These are phyloP conservation scores for Teunomyces funiuensis DNA, from an alignment of 805 yeast species.

Conservation along the genomic window DNA sequence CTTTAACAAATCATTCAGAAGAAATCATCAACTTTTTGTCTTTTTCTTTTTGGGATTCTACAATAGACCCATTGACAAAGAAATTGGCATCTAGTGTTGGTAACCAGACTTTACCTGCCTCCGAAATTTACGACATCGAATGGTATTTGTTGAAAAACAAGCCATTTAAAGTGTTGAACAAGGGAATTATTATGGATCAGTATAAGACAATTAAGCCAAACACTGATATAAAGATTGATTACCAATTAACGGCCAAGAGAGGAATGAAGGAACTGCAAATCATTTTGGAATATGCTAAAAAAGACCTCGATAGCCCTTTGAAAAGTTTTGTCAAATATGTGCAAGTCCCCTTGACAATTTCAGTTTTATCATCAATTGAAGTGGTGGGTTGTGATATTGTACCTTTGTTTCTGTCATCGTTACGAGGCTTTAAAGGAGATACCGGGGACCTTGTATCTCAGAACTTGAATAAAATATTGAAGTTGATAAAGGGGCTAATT, in stretches of 20 bases:
- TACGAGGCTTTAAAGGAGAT: conserved; percentile 16
- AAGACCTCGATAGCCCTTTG: conserved; percentile 13
- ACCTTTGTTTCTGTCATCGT: conserved; percentile 44
- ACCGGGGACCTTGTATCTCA: conserved; percentile 4
- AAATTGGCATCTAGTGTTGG: conserved; percentile 38
- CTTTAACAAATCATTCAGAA: conserved; percentile 56
- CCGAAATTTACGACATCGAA: conserved; percentile 75
- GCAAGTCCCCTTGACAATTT: conserved; percentile 64
- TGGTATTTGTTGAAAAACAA: conserved; percentile 58
- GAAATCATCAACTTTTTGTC: conserved; percentile 57
- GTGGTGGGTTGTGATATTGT: conserved; percentile 73
- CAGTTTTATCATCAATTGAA: conserved; percentile 73
- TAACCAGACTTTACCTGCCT: conserved; percentile 45
- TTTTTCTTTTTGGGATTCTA: conserved; percentile 70
- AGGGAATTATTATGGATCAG: conserved; percentile 35
- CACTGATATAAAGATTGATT: conserved; percentile 45
- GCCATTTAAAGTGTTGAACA: conserved; percentile 56
- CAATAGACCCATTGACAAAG: conserved; percentile 61
- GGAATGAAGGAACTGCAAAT: conserved; percentile 68
- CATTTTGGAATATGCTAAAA: conserved; percentile 60
- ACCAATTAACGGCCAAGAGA: conserved; percentile 68
- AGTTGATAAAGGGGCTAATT: conserved; percentile 25
- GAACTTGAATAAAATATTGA: conserved; percentile 28
- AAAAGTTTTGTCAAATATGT: conserved; percentile 50
- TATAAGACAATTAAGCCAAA: conserved; percentile 41